Percentiles rank a stretch among this genome's conserved stretches.
These are phyloP conservation scores for Fusarium graminum DNA, from an alignment of 2,329 filamentous ascomycete species.

Conservation along the genomic window DNA sequence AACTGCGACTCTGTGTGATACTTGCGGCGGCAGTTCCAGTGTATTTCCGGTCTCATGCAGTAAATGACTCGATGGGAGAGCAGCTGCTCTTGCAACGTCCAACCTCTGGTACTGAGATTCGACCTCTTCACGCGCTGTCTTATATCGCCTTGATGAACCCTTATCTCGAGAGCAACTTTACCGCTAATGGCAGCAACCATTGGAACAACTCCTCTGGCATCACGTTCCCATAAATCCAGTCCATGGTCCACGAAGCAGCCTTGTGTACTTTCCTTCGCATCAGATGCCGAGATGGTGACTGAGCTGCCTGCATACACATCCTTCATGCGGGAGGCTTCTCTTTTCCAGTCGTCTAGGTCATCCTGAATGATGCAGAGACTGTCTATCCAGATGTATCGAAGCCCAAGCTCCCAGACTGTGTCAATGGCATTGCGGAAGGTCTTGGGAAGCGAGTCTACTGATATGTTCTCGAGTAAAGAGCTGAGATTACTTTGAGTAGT, in stretches of 20 bases:
- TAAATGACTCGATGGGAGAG: slow-evolving; percentile 13
- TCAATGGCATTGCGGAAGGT: slow-evolving; percentile 21
- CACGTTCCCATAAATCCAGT: not conserved
- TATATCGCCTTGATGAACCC: not conserved
- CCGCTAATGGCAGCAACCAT: not conserved
- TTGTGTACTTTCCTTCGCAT: slow-evolving; percentile 8
- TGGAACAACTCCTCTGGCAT: not conserved
- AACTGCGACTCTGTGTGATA: slow-evolving; percentile 15
- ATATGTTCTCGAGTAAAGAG: not conserved
- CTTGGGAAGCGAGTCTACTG: not conserved
- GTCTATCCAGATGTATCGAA: slow-evolving; percentile 37
- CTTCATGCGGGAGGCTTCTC: slow-evolving; percentile 15
- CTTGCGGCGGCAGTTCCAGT: slow-evolving; percentile 15
- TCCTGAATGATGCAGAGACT: slow-evolving; percentile 39
- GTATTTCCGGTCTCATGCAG: slow-evolving; percentile 23
- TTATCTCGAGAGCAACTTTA: not conserved
- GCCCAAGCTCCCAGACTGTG: not conserved
- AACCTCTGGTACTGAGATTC: slow-evolving; percentile 11
- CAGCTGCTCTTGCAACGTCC: slow-evolving; percentile 19
- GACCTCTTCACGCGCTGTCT: not conserved
- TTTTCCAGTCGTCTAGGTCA: slow-evolving; percentile 20
- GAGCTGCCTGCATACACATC: slow-evolving; percentile 1
- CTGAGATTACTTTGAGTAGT: not conserved
- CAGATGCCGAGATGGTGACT: slow-evolving; percentile 23
- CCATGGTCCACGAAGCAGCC: slow-evolving; percentile 4